These are phyloP conservation scores for Tricholoma sp. DNA, from an alignment of 768 basidiomycete species.

Conservation along the genomic window DNA sequence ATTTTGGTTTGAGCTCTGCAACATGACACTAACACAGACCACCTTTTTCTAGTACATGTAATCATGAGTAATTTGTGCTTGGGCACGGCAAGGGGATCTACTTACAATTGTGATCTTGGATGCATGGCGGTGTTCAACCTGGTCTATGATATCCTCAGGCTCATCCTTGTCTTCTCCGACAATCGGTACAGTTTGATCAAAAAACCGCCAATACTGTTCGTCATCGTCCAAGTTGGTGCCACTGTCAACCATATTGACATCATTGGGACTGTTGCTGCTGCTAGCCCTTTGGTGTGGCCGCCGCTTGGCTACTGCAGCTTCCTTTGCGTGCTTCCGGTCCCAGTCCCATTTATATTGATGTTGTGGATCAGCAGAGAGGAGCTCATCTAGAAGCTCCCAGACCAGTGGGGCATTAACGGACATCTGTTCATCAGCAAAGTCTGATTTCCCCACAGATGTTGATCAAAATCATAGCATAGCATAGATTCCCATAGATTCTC, in stretches of 20 bases:
- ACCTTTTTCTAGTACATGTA: conserved; percentile 19
- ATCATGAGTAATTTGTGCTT: not conserved
- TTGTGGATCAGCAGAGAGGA: no score
- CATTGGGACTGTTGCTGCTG: not conserved
- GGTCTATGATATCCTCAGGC: not conserved
- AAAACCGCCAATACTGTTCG: not conserved
- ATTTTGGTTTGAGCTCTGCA: conserved; percentile 20
- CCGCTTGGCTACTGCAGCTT: not conserved
- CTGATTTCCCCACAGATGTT: no score
- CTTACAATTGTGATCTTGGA: conserved; percentile 2
- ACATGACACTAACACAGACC: conserved; percentile 18
- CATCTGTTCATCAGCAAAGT: no score
- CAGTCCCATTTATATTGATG: conserved; percentile 3
- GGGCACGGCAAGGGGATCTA: not conserved
- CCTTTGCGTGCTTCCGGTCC: no score
- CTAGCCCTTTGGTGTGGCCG: not conserved
- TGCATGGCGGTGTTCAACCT: not conserved
- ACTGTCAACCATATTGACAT: not conserved
- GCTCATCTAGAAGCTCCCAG: no score
- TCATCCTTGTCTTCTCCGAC: conserved; percentile 1
- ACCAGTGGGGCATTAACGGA: no score
- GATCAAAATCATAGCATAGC: no score
- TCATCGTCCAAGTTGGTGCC: not conserved
- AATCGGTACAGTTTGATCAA: conserved; percentile 2
- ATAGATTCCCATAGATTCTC: no score